Conservation (phyloP, 2,329 filamentous ascomycete genomes). For the Passalora sequoiae region DNA sequence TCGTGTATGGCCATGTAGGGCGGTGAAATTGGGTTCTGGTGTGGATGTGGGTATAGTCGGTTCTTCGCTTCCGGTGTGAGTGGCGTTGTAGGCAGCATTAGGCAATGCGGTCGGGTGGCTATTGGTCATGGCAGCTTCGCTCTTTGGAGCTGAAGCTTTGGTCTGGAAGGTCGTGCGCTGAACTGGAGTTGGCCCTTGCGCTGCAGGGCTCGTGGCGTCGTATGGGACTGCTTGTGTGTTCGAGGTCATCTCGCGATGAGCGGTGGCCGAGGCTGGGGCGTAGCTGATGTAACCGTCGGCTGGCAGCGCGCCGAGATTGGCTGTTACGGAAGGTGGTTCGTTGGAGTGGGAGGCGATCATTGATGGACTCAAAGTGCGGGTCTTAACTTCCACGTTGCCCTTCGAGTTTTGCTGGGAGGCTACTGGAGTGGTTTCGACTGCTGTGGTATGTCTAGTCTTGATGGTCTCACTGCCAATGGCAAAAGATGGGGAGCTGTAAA, state of each 20-base stretch:
- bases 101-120: background rate
- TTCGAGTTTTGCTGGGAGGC: conserved; percentile 8
- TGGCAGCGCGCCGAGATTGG: background rate
- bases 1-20: background rate
- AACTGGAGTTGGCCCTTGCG: too few species aligned
- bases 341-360: conserved; percentile 6
- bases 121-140: background rate
- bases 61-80: background rate
- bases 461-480: conserved; percentile 12
- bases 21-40: background rate
- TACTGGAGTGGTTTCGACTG: conserved; percentile 6
- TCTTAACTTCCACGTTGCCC: conserved; percentile 6
- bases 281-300: background rate
- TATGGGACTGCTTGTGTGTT: too few species aligned
- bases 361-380: conserved; percentile 1
- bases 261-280: background rate
- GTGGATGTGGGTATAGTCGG: background rate
- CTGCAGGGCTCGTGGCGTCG: too few species aligned
- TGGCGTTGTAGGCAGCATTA: background rate
- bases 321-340: background rate
- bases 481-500: conserved; percentile 1
- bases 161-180: too few species aligned
- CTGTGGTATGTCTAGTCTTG: conserved; percentile 6
- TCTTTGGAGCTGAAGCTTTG: background rate
- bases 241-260: background rate